Conservation (phyloP, 1,139 yeast genomes). For the Wickerhamomyces sp. region DNA sequence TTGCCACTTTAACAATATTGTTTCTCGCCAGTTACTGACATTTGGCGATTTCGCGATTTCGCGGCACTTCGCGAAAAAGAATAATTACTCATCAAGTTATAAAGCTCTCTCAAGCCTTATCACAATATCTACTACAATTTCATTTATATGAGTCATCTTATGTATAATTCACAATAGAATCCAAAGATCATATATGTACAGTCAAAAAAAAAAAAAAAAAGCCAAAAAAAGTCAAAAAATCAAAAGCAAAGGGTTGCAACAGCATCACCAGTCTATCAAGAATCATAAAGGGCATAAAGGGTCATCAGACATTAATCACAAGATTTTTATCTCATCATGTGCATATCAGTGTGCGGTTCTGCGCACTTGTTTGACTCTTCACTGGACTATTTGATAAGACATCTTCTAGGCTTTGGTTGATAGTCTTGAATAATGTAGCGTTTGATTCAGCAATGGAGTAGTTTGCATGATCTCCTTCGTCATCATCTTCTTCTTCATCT, state of each 20-base stretch:
- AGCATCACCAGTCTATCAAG: no score
- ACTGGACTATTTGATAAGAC: neutral
- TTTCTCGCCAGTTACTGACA: no score
- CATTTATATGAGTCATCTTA: no score
- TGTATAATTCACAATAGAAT: no score
- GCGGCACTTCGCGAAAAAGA: no score
- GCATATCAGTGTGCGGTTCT: neutral
- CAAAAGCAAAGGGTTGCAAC: neutral
- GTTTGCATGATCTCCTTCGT: neutral
- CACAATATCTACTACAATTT: no score
- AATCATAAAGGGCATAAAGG: neutral
- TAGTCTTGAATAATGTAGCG: neutral
- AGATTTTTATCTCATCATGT: neutral
- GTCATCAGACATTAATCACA: neutral
- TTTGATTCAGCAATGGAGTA: conserved; percentile 1
- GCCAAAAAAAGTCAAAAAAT: neutral
- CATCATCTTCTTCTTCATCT: conserved; percentile 13
- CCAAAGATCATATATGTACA: no score
- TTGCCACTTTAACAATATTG: neutral
- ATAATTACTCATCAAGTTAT: no score
- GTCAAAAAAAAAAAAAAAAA: no score
- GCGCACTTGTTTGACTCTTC: neutral
- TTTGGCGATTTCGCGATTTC: no score
- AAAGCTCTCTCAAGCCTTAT: no score
- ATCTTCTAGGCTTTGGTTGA: neutral